Conservation (phyloP, 2,329 filamentous ascomycete species). For the Periconia sp. region DNA sequence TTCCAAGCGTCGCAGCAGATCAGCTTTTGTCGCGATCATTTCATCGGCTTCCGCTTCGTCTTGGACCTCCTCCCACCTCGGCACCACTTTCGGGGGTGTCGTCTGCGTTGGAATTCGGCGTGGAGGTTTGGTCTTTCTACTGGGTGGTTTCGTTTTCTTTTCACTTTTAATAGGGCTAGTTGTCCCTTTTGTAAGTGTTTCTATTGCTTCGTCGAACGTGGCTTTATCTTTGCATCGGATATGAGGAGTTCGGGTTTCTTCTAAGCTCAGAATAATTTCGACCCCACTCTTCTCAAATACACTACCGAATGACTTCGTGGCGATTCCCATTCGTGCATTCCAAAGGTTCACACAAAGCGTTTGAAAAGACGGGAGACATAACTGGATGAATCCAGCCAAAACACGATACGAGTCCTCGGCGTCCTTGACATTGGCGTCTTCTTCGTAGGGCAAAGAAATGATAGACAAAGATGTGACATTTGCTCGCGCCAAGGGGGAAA, state of each 20-base stretch:
- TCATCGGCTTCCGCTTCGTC: background rate
- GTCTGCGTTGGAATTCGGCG: background rate
- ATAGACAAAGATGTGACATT: conserved; percentile 24
- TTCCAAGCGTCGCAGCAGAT: background rate
- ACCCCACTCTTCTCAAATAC: conserved; percentile 12
- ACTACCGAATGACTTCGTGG: conserved; percentile 1
- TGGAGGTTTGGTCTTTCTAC: background rate
- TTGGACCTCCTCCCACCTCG: background rate
- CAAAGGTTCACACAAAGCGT: conserved; percentile 22
- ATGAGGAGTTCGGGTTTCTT: background rate
- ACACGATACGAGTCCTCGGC: conserved; percentile 16
- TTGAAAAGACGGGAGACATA: conserved; percentile 14
- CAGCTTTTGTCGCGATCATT: background rate
- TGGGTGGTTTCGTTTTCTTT: background rate
- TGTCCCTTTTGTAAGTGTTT: background rate
- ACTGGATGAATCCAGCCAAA: conserved; percentile 19
- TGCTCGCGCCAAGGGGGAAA: conserved; percentile 16
- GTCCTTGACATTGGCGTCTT: conserved; percentile 23
- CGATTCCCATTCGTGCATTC: conserved; percentile 9
- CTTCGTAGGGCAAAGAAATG: conserved; percentile 30
- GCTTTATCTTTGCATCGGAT: background rate
- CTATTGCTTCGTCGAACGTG: background rate
- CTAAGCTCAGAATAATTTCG: conserved; percentile 6
- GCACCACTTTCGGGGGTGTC: background rate
- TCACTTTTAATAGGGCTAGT: background rate